phyloP scores from a whole-genome alignment of 2,329 filamentous ascomycete genomes.

The Cladosporium velox region DNA sequence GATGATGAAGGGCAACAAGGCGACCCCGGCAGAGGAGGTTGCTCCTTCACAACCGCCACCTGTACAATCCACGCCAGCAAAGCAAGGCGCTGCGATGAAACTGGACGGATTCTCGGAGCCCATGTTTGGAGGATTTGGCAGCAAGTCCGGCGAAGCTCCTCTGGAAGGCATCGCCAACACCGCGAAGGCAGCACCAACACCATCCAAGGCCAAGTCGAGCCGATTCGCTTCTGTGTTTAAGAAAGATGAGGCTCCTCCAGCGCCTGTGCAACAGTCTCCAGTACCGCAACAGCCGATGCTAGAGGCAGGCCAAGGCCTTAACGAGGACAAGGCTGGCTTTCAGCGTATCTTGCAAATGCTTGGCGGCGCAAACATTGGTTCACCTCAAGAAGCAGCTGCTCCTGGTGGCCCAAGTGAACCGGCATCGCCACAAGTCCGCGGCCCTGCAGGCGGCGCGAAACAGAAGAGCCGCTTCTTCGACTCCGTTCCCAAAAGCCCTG shows the following conservation, averaged over 20 bases:
- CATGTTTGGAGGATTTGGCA: constrained; percentile 68
- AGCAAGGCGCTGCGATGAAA: constrained; percentile 62
- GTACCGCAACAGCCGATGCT: constrained; percentile 27
- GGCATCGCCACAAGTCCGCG: constrained; percentile 25
- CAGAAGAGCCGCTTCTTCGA: constrained; percentile 38
- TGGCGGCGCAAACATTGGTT: constrained; percentile 54
- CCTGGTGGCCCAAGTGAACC: constrained; percentile 10
- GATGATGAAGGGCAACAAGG: constrained; percentile 63
- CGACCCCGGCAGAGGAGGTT: constrained; percentile 27
- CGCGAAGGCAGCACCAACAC: constrained; percentile 39
- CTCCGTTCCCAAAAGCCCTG: constrained; percentile 30
- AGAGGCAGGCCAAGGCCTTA: constrained; percentile 15
- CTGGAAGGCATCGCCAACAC: constrained; percentile 37
- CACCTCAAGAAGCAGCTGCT: constrained; percentile 10
- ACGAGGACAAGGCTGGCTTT: constrained; percentile 81
- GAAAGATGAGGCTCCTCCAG: constrained; percentile 35
- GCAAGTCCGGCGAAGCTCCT: constrained; percentile 48
- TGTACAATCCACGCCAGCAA: constrained; percentile 31
- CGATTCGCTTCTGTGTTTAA: constrained; percentile 77
- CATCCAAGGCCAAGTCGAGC: constrained; percentile 69
- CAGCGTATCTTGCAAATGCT: constrained; percentile 72
- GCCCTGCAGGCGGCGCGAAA: constrained; percentile 34
- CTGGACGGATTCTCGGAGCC: constrained; percentile 72
- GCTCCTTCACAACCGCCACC: constrained; percentile 26
- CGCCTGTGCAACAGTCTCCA: constrained; percentile 19